A percentile compares a stretch with the other conserved stretches of the same genome.
Evolutionary conservation across 768 basidiomycete species (phyloP).

Genomic region (Boletus vinaceobasis): DNA sequence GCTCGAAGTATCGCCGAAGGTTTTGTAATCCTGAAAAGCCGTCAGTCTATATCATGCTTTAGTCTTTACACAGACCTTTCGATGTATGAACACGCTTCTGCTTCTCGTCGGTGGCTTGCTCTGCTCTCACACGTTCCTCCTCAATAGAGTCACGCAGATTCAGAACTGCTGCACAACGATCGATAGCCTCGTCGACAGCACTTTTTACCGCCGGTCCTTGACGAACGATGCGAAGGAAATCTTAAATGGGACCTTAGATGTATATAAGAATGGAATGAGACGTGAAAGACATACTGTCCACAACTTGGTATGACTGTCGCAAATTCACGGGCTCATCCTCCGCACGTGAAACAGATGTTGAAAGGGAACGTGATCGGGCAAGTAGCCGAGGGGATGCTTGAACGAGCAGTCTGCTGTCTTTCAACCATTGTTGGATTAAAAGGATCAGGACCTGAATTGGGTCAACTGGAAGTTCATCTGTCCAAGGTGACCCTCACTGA

Average conservation of each 20-base stretch:
- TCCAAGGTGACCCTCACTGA: slow-evolving; percentile 48
- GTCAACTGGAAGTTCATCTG: slow-evolving; percentile 1
- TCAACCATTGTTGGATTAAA: slow-evolving; percentile 82
- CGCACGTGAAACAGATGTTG: slow-evolving; percentile 31
- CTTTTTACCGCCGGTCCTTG: slow-evolving; percentile 84
- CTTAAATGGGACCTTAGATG: slow-evolving; percentile 36
- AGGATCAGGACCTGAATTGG: slow-evolving; percentile 65
- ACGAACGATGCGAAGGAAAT: slow-evolving; percentile 80
- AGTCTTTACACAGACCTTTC: slow-evolving; percentile 49
- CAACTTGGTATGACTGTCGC: slow-evolving; percentile 76
- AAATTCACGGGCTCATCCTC: slow-evolving; percentile 30
- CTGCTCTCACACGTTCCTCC: slow-evolving; percentile 70
- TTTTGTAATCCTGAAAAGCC: slow-evolving; percentile 62
- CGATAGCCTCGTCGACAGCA: slow-evolving; percentile 83
- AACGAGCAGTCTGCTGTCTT: slow-evolving; percentile 29
- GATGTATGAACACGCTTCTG: slow-evolving; percentile 65
- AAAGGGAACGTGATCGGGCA: slow-evolving; percentile 44
- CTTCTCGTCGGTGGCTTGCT: slow-evolving; percentile 70
- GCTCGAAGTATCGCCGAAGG: slow-evolving; percentile 78
- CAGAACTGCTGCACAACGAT: slow-evolving; percentile 76
- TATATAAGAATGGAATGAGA: not conserved
- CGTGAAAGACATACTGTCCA: slow-evolving; percentile 69
- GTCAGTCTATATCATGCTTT: slow-evolving; percentile 4
- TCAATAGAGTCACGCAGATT: slow-evolving; percentile 91
- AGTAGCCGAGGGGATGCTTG: slow-evolving; percentile 31